Conservation (phyloP, 1,284 basidiomycete genomes). For the Boletus calvinii region DNA sequence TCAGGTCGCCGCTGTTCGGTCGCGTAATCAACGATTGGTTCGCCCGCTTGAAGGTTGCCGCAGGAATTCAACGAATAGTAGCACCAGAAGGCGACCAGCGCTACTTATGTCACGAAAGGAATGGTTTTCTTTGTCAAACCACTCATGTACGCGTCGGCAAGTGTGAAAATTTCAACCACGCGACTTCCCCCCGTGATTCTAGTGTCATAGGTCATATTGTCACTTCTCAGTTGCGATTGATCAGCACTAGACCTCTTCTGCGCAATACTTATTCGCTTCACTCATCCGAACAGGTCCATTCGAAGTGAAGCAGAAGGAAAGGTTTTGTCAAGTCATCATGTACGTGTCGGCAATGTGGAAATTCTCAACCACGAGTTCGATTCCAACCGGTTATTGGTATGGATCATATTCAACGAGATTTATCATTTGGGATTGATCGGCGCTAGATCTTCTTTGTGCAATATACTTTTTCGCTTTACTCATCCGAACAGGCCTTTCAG, state of each 20-base stretch:
- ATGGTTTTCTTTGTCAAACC: too few relatives aligned
- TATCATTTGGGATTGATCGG: background rate
- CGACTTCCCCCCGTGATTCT: too few relatives aligned
- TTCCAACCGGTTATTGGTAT: background rate
- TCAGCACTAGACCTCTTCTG: too few relatives aligned
- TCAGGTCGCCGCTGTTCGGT: too few relatives aligned
- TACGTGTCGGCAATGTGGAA: conserved; percentile 14
- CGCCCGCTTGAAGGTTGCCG: background rate
- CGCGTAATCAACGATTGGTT: background rate
- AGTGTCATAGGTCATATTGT: too few relatives aligned
- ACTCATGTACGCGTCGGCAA: too few relatives aligned
- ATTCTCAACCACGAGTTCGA: background rate
- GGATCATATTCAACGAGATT: too few relatives aligned
- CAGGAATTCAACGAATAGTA: background rate
- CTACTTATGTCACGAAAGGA: background rate
- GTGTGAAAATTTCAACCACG: too few relatives aligned
- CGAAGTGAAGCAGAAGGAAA: background rate
- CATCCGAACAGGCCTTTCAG: background rate
- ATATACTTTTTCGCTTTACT: background rate
- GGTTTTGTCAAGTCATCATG: background rate
- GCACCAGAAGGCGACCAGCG: background rate
- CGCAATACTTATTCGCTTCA: too few relatives aligned
- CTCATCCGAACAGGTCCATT: too few relatives aligned
- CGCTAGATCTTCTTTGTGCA: background rate
- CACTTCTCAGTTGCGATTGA: too few relatives aligned